Evolutionary conservation across 73 alveolate genomes (phyloP), one percentile per base, ranked within the genome.

Genomic region (Tetrahymena elliotti): DNA sequence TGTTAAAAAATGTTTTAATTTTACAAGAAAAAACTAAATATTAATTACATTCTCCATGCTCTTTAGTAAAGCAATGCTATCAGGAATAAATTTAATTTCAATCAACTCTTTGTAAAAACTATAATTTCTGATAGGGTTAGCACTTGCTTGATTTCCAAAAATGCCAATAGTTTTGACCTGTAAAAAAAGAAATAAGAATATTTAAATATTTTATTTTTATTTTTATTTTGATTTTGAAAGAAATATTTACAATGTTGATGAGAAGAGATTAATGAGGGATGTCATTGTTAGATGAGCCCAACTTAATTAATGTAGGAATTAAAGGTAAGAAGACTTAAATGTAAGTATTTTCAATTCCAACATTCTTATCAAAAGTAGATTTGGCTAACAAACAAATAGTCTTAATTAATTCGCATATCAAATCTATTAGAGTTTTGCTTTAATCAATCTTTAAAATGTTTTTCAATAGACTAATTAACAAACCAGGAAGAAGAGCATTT

Each of bases 341-440:
- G 52, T 95, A 93, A 34, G 94, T 96, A 15, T 95, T 93, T 33
- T 98, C 99, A 24, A 98, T 97, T 2, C 99, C 99, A 27, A 96
- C 92, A 39, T 95, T 88, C 93, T 97, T 97, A 93, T 97, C 98
- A 95, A 98, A 97, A 41, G 96, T 95, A 15, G 98, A 96, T 94
- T 98, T 98, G 84, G 98, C 98, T 39, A 99, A 95, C 33, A 97
- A 93, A 24, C 99, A 99, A 36, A 98, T 96, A n/a, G 98, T 98
- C 94, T 97, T 98, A 33, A 99, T 98, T 88, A 98, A 95, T 53
- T 99, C 99, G 52, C 98, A 96, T 24, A 98, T 84, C 31, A 98
- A 92, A 33, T 98, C 99, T 11, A 97, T 96, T 52, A 94, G 20
- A 33, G 95, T 83, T 9, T 38, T 40, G 39, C 93, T 83, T 33